Conservation (phyloP, 192 early-diverging fungal species). For the Kickxella alabastrina region DNA sequence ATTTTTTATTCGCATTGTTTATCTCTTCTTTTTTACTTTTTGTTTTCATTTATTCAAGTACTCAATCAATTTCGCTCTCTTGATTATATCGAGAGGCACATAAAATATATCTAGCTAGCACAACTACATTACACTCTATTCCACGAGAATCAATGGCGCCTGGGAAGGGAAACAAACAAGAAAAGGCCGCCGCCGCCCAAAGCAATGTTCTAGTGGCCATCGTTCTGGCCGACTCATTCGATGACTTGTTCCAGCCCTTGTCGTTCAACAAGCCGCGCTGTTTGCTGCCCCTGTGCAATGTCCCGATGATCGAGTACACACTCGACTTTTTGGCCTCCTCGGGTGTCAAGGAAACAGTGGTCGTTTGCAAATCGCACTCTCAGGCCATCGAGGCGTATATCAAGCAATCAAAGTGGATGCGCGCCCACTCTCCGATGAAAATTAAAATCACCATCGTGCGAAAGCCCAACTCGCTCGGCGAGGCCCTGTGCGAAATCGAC, state of each 20-base stretch:
- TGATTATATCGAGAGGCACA: too few relatives aligned
- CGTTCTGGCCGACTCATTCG: slow-evolving; percentile 85
- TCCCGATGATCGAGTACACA: slow-evolving; percentile 95
- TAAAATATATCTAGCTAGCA: background rate
- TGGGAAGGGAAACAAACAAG: slow-evolving; percentile 1
- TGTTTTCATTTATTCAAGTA: too few relatives aligned
- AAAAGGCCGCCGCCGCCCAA: background rate
- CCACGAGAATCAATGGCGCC: slow-evolving; percentile 8
- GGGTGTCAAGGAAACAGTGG: slow-evolving; percentile 79
- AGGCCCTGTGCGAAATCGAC: slow-evolving; percentile 89
- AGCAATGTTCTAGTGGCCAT: slow-evolving; percentile 67
- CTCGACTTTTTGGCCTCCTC: slow-evolving; percentile 87
- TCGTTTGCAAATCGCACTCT: slow-evolving; percentile 81
- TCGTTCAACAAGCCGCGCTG: slow-evolving; percentile 82
- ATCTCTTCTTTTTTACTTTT: background rate
- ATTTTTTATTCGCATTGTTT: too few relatives aligned
- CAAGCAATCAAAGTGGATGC: slow-evolving; percentile 79
- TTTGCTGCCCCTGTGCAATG: slow-evolving; percentile 89
- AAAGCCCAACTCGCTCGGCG: slow-evolving; percentile 76
- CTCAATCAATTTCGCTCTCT: too few relatives aligned
- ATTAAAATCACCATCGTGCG: slow-evolving; percentile 71
- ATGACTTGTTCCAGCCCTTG: slow-evolving; percentile 85
- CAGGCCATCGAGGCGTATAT: slow-evolving; percentile 83
- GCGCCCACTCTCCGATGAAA: slow-evolving; percentile 59
- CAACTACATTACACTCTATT: too few relatives aligned